Base-by-base conservation (phyloP, 2,329 filamentous ascomycete species). In the Fusarium miscanthi region DNA sequence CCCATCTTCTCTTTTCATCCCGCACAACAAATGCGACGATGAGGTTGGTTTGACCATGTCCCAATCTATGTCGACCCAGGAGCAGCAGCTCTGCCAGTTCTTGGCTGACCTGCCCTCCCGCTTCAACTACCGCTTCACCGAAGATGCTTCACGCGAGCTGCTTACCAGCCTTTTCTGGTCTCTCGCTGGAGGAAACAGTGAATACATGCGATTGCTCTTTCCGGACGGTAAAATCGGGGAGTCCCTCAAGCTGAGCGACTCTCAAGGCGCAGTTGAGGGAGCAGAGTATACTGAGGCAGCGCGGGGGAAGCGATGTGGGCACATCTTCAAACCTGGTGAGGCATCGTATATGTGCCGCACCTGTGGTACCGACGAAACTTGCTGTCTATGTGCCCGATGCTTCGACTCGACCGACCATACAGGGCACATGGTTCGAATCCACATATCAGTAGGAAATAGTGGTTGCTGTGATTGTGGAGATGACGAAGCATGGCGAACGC, bases 381-480 rank as follows among this genome's bases (percentile, higher is more conserved):
- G 95, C 82, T 95, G 96, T 54, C 88, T 99, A 21, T 99, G 96
- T 84, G 94, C 93, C 78, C 91, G 92, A 74, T 99, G 96, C 83
- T 99, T 97, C 80, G 94, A 98, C 79, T 91, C 94, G 31, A 98
- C 95, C 42, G 95, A 99, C 79, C 96, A 99, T 81, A 92, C 94
- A 16, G 95, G 92, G 17, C 96, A 99, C 82, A 93, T 94, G 84
- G 95, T 98, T 61, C 92, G 93, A 77, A 94, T 99, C 65, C 93
- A 88, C 64, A 91, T 97, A 51, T 97, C 94, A 2, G 90, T 93
- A 5, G 95, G 95, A 11, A 97, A 98, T 79, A 96, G 93, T 78
- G 95, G 95, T 48, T 98, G 97, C 84, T 99, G 96, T 82, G 96
- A 99, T 82, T 99, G 96, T 80, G 96, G 96, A 66, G 96, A 99